Base-by-base conservation (phyloP, 2,329 filamentous ascomycete species). In the Trichophyton equinum region DNA sequence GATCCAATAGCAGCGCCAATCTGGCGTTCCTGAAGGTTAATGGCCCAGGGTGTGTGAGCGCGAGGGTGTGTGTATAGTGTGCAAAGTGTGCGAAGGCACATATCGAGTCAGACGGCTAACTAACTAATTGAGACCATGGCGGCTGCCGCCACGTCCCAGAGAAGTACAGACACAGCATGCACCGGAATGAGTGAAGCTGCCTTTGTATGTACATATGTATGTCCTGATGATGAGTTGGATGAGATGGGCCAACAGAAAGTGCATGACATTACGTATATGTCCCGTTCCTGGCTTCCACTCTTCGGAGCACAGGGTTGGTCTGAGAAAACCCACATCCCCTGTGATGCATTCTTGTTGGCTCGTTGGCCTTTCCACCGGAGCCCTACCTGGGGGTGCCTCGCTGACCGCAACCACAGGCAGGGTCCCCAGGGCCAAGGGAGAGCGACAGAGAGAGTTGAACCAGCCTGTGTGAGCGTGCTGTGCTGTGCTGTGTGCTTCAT, bases 1-100 rank as follows among this genome's bases (percentile, higher is more conserved):
- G 49, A 53, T 53, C 49, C 49, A 53, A 53, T 53, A 53, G 49
- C 49, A 53, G 49, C 49, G 49, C 49, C 49, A 53, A 53, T 53
- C 49, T 53, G 49, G 49, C 49, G 49, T 53, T 53, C 49, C 49
- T 53, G 49, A 53, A 53, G 49, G 49, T 53, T 53, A 53, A 33
- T 53, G 49, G 22, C 22, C 49, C n/a, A 18, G 40, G 40, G 40
- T 44, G 40, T 44, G 40, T 44, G 40, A n/a, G 40, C 13, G 40
- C 15, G 40, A 44, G 40, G n/a, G 40, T 42, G 40, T 18, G 40
- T 3, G 11, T 13, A 13, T 42, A 42, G 38, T 44, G 40, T 44
- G 40, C 40, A 7, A 8, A 44, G 40, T 44, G 13, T n/a, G 40
- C n/a, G n/a, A 5, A 18, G 15, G 40, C n/a, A 44, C 40, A 44